Base-by-base conservation (phyloP, 257 asterid genomes). In the Perilla frutescens region DNA sequence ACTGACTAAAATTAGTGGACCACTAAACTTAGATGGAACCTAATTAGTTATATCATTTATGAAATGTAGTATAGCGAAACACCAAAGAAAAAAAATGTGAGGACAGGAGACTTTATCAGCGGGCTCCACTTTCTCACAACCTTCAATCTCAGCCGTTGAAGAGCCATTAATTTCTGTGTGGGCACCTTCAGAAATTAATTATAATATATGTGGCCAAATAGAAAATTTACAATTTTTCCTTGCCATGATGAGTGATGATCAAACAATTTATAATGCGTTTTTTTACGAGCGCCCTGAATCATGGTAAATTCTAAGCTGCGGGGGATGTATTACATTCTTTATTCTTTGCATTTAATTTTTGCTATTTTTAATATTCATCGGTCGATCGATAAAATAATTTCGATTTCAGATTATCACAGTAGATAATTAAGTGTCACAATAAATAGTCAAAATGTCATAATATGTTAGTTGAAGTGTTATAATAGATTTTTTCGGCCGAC, bases 1-100 rank as follows among this genome's bases (percentile, higher is more conserved):
- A 78, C 64, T 69, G 37, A 67, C 71, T 67, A 58, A 66, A 44
- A 68, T 54, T 54, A 54, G 76, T 43, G 79, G 59, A 62, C 76
- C 79, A 73, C 76, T 79, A 51, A 43, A 10, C 48, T 56, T 37
- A 11, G 47, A 37, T 67, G 49, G 29, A 34, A 10, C 72, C 72
- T 44, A 68, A 76, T 59, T 59, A 59, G 49, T 11, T 26, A 58
- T 40, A 58, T 40, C 56, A 68, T 47, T 26, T 47, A 9, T 66
- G 32, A 56, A 20, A 74, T 48, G 15, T 15, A 37, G 26, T 20
- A 32, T 13, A 66, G 45, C 14, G 26, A 29, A 34, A 63, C 26
- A 20, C 10, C 0, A 34, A 59, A 12, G 45, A 41, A 41, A 8
- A 12, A 62, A 40, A 66, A 49, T 36, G 31, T 3, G 56, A 40